Conservation (phyloP, 495 filamentous ascomycete genomes). For the Neurospora sp. region DNA sequence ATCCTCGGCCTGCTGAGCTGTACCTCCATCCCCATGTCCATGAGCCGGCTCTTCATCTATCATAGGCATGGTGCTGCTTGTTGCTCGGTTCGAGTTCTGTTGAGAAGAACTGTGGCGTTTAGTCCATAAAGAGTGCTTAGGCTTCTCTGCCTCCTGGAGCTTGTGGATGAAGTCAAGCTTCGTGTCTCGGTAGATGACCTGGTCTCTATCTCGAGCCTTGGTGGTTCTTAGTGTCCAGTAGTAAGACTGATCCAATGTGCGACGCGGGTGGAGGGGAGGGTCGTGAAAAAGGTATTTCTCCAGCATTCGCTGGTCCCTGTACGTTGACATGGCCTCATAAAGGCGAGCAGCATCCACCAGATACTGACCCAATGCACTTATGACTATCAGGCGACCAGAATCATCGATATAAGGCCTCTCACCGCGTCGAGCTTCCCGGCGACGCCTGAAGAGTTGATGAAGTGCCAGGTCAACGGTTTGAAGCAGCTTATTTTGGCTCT, state of each 20-base stretch:
- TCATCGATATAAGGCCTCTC: slow-evolving; percentile 1
- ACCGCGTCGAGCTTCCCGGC: not conserved
- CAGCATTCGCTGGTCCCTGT: slow-evolving; percentile 48
- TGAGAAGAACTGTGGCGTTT: not conserved
- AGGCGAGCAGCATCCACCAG: slow-evolving; percentile 29
- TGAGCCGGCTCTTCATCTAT: not conserved
- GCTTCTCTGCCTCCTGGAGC: slow-evolving; percentile 6
- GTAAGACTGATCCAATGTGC: slow-evolving; percentile 62
- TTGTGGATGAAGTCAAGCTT: slow-evolving; percentile 2
- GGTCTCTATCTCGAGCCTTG: slow-evolving; percentile 50
- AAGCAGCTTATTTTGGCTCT: not conserved
- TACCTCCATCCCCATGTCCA: not conserved
- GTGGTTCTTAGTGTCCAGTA: slow-evolving; percentile 54
- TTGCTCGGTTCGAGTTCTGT: not conserved
- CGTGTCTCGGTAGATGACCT: slow-evolving; percentile 51
- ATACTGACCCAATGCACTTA: slow-evolving; percentile 24
- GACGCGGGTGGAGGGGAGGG: slow-evolving; percentile 53
- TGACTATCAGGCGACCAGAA: slow-evolving; percentile 18
- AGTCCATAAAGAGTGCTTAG: not conserved
- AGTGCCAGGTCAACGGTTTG: not conserved
- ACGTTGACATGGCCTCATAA: slow-evolving; percentile 31
- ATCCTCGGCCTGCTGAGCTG: not conserved
- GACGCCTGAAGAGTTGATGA: not conserved
- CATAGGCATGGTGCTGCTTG: not conserved
- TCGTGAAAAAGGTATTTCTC: slow-evolving; percentile 45